Evolutionary conservation across 176 grass and related monocot genomes (phyloP).

Genomic region (Paspalum vaginatum): DNA sequence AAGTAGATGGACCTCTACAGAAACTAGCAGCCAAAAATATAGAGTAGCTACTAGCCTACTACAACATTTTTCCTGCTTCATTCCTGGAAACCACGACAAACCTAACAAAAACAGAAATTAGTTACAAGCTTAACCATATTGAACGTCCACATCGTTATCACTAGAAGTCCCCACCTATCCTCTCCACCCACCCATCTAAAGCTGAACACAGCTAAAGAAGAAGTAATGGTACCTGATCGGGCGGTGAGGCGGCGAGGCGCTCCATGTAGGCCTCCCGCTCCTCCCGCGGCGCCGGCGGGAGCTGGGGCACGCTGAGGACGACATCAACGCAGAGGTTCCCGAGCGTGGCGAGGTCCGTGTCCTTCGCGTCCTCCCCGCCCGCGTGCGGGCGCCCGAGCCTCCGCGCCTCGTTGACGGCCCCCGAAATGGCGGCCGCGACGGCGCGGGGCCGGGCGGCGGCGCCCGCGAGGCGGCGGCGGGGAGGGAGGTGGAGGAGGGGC

Average conservation of each 20-base stretch:
- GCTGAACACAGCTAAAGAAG: not conserved
- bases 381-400: not conserved
- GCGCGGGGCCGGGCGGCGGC: slow-evolving; percentile 1
- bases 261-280: slow-evolving; percentile 86
- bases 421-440: slow-evolving; percentile 39
- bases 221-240: slow-evolving; percentile 84
- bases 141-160: not conserved
- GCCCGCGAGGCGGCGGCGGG: slow-evolving; percentile 17
- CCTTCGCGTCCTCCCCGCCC: slow-evolving; percentile 32
- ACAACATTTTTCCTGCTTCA: not conserved
- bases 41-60: not conserved
- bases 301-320: slow-evolving; percentile 75
- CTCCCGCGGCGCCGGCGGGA: slow-evolving; percentile 59
- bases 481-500: slow-evolving; percentile 17
- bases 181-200: not conserved
- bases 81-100: not conserved
- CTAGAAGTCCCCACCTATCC: not conserved
- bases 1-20: not conserved
- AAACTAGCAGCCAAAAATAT: not conserved
- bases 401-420: slow-evolving; percentile 47
- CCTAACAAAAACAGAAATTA: not conserved
- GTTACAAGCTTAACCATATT: not conserved
- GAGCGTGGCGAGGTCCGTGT: slow-evolving; percentile 78
- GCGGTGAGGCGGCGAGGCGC: slow-evolving; percentile 69
- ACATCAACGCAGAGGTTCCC: slow-evolving; percentile 94